Conservation (phyloP, 2,329 filamentous ascomycete genomes). For the Fusarium tjaetaba region DNA sequence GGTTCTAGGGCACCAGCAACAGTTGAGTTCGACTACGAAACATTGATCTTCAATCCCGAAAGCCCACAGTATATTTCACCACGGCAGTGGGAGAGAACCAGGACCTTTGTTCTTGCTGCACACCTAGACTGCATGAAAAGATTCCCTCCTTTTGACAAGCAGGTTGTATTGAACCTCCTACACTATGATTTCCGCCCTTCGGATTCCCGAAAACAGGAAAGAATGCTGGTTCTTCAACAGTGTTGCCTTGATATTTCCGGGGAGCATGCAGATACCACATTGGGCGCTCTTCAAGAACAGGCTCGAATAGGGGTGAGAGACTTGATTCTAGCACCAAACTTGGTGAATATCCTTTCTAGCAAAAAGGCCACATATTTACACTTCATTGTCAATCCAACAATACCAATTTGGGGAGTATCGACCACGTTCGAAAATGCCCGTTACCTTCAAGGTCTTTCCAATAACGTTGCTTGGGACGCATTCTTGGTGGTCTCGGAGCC, state of each 20-base stretch:
- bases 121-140: neutral
- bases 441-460: neutral
- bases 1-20: neutral
- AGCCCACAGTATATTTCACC: conserved; percentile 3
- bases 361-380: neutral
- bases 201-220: neutral
- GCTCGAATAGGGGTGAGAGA: neutral
- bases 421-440: neutral
- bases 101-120: neutral
- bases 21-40: neutral
- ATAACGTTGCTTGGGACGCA: neutral
- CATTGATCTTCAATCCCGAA: conserved; percentile 5
- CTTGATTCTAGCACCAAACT: neutral
- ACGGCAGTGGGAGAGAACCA: neutral
- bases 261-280: neutral
- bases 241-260: neutral
- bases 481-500: neutral
- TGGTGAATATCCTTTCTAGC: neutral
- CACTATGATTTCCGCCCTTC: neutral
- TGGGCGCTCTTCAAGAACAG: neutral
- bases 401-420: neutral
- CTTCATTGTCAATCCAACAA: neutral
- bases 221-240: neutral
- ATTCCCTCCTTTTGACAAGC: neutral
- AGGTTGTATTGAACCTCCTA: neutral